Evolutionary conservation across 1,284 basidiomycete species (phyloP), one percentile per base, ranked within the genome.

Genomic region (Heterobasidion annosum): DNA sequence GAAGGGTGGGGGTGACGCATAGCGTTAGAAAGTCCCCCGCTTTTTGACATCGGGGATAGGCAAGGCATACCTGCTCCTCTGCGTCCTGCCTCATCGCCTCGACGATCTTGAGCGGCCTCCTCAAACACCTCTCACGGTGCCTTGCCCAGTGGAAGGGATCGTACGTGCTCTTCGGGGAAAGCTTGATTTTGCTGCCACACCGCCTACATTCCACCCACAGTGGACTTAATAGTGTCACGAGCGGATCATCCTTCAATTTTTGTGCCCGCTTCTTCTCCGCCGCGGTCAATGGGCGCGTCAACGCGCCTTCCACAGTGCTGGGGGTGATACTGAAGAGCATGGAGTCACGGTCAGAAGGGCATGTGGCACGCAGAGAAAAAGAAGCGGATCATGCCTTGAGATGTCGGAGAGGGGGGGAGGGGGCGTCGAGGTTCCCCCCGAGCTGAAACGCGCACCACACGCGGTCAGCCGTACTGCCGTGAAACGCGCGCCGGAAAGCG

Each of bases 91-190:
- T 57, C 42, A 63, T 59, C 40, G 62, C 61, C 37, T 57, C 33
- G 16, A 63, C 63, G 10, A 60, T 48, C 7, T 45, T 55, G 34
- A 63, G 59, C 1, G 65, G 48, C 53, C 64, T 60, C 57, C 68
- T 70, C 50, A 79, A 62, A 63, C 84, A 86, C 25, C 83, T 73
- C 43, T 73, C 72, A 15, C 77, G 74, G 62, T 87, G 84, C 59
- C 76, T 81, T 46, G 68, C 64, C 85, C 85, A 88, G 64, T 88
- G 85, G 61, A 77, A 78, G 16, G 73, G 72, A 62, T 88, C 85
- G 61, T 76, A 88, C 18, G 70, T 69, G 65, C 81, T 83, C 66
- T 86, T 86, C 10, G 71, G 65, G 2, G 85, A 88, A 18, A 88
- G 76, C 66, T 85, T 85, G 68, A 88, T 85, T 7, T 68, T 66